Base-by-base conservation (phyloP, 192 early-diverging fungal genomes). In the Coemansia sp. region DNA sequence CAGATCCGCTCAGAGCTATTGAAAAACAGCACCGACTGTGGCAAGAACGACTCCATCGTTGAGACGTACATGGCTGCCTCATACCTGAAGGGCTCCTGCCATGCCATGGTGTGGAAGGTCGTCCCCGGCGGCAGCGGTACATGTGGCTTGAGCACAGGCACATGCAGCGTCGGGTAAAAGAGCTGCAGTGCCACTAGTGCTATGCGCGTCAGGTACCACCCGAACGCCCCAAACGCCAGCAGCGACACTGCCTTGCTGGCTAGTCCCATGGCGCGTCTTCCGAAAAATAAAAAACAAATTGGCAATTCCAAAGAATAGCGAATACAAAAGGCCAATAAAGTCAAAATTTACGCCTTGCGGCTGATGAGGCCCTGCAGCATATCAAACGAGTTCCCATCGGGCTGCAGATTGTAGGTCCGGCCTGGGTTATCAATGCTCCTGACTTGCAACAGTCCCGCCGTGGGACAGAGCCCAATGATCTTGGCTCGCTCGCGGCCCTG, bases 371-470 rank as follows among this genome's bases (percentile, higher is more conserved):
- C 93, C 60, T 91, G 88, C 71, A 97, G 86, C 93, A 99, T 97
- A 73, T 99, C 97, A 77, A 99, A 99, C 34, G 88, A 90, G 75
- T 97, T 99, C 8, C 97, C 97, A 65, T 96, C 97, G 6, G 97
- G 97, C 76, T 96, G 93, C 36, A 99, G 73, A n/a, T 85, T 83
- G 61, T 88, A 87, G 26, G 85, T 77, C 18, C 84, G 72, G 10
- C 74, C 79, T 26, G 73, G 63, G 16, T 88, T 86, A 65, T 75
- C 72, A 2, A 88, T 70, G 26, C 83, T 88, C 11, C 87, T 83
- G 2, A 91, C 92, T 53, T 84, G 83, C 34, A 97, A 62, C 61
- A 95, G 76, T 8, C 95, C 95, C 58, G 84, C 87, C 26, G 84
- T 84, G 11, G 76, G 66, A 38, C 89, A 90, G 28, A 99, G 86